A percentile compares a stretch with the other conserved stretches of the same genome.
Evolutionary conservation across 2,329 filamentous ascomycete species (phyloP).

Genomic region (Penicillium hesseltinei): DNA sequence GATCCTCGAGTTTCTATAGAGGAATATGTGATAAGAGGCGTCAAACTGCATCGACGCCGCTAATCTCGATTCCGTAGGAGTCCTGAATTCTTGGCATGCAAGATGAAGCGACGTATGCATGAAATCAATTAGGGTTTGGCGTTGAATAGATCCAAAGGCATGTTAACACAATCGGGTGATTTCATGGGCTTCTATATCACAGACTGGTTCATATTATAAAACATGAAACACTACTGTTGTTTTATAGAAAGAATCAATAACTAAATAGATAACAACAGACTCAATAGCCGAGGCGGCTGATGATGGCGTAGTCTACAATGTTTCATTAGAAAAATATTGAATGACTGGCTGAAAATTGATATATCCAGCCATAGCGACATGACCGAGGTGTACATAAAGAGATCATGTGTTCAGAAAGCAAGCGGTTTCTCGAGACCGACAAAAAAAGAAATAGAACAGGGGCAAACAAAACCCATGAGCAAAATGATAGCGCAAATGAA

Average conservation of each 20-base stretch:
- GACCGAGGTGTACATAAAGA: conserved; percentile 4
- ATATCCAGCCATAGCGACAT: background rate
- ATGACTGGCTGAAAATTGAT: background rate
- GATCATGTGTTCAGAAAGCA: background rate
- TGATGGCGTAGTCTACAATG: background rate
- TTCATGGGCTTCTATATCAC: no score
- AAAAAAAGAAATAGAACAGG: background rate
- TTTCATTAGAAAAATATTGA: background rate
- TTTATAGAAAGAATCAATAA: background rate
- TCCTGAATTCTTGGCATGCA: no score
- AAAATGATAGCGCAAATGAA: background rate
- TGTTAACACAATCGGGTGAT: no score
- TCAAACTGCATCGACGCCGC: no score
- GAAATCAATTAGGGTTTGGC: no score
- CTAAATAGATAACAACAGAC: background rate
- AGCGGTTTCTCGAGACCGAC: background rate
- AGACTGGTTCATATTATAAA: background rate
- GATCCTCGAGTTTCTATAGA: no score
- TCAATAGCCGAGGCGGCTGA: no score
- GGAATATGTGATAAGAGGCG: no score
- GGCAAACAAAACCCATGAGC: background rate
- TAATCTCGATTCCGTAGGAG: no score
- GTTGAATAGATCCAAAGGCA: no score
- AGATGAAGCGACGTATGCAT: no score
- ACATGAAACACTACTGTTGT: background rate